phyloP scores from a whole-genome alignment of 805 yeast species.

The Candida gorgasii region DNA sequence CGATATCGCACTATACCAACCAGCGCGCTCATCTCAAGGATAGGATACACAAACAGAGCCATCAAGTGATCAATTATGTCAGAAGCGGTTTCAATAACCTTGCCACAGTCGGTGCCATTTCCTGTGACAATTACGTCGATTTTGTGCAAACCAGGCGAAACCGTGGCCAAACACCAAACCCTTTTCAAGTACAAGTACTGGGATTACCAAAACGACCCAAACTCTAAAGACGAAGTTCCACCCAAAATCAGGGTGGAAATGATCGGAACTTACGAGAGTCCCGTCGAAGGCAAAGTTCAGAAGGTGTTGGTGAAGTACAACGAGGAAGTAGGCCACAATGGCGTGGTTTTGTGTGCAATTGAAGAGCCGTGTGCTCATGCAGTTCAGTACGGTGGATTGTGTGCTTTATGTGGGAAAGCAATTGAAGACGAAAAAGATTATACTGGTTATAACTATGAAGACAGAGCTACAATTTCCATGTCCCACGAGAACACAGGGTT shows the following conservation, averaged over 20 bases:
- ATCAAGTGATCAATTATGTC: constrained; percentile 30
- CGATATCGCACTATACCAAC: no score
- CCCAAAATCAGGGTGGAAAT: constrained; percentile 60
- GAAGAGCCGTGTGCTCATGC: constrained; percentile 88
- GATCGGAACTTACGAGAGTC: constrained; percentile 78
- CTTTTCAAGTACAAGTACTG: constrained; percentile 65
- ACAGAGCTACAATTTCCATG: constrained; percentile 83
- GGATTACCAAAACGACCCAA: constrained; percentile 61
- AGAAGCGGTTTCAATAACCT: constrained; percentile 47
- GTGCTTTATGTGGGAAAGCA: constrained; percentile 88
- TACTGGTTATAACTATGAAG: constrained; percentile 63
- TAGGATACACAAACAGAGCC: neutral
- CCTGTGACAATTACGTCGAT: constrained; percentile 66
- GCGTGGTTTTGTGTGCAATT: constrained; percentile 51
- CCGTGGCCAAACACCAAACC: constrained; percentile 52
- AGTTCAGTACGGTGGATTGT: constrained; percentile 91
- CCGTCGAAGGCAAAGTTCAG: constrained; percentile 69
- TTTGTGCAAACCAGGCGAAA: constrained; percentile 44
- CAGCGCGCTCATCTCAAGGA: neutral
- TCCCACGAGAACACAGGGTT: constrained; percentile 85
- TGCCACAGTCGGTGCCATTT: constrained; percentile 65
- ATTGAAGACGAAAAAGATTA: constrained; percentile 73
- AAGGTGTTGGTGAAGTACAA: constrained; percentile 53
- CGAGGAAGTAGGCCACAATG: constrained; percentile 57
- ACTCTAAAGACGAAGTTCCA: constrained; percentile 41